These are phyloP conservation scores for Beauveria caledonica DNA, from an alignment of 2,329 filamentous ascomycete species.

Conservation along the genomic window DNA sequence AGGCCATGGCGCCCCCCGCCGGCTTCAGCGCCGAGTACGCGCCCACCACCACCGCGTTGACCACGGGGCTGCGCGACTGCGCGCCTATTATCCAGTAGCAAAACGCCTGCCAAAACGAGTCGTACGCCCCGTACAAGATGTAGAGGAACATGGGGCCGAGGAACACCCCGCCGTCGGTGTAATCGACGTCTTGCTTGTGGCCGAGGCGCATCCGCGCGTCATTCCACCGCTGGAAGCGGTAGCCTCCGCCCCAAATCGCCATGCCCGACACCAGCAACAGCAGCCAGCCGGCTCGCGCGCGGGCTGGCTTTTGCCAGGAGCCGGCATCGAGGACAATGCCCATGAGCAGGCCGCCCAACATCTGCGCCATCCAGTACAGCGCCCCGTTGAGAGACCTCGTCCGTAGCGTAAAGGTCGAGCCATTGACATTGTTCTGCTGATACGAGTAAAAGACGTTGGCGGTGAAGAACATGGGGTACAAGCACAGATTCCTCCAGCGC, in stretches of 20 bases:
- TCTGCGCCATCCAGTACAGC: slow-evolving; percentile 74
- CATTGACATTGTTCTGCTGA: slow-evolving; percentile 73
- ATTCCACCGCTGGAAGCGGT: slow-evolving; percentile 54
- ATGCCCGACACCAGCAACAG: slow-evolving; percentile 38
- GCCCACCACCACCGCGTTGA: slow-evolving; percentile 82
- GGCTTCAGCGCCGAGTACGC: slow-evolving; percentile 84
- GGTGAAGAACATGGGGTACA: slow-evolving; percentile 76
- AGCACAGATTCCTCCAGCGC: slow-evolving; percentile 62
- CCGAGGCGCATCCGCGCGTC: slow-evolving; percentile 27
- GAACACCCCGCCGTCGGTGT: slow-evolving; percentile 36
- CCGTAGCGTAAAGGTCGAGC: slow-evolving; percentile 62
- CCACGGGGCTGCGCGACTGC: slow-evolving; percentile 56
- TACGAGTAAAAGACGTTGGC: slow-evolving; percentile 70
- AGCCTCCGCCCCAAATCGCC: slow-evolving; percentile 52
- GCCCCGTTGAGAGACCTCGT: slow-evolving; percentile 70
- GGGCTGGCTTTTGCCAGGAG: slow-evolving; percentile 39
- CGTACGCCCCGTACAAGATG: slow-evolving; percentile 84
- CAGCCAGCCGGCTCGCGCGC: slow-evolving; percentile 41
- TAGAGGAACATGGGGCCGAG: slow-evolving; percentile 79
- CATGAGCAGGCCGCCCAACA: slow-evolving; percentile 65
- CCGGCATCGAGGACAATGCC: slow-evolving; percentile 61
- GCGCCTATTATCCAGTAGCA: slow-evolving; percentile 66
- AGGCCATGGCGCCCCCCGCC: slow-evolving; percentile 69
- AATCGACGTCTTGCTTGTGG: slow-evolving; percentile 8
- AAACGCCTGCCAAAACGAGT: slow-evolving; percentile 82